These are phyloP conservation scores for Heracleum sosnowskyi DNA, from an alignment of 129 eudicot genomes.

Conservation along the genomic window DNA sequence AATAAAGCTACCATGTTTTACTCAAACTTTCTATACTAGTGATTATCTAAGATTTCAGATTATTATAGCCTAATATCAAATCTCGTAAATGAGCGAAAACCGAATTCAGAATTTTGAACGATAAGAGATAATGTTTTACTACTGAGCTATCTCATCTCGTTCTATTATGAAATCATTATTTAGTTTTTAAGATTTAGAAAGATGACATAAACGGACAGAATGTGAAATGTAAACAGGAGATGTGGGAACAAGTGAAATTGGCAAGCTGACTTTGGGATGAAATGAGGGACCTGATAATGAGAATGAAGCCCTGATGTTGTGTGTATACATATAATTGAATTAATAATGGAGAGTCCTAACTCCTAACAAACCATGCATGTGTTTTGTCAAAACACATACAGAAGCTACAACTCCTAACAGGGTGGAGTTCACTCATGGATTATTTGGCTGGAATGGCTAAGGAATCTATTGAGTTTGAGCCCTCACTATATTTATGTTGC, in stretches of 20 bases:
- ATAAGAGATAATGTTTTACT: too few species aligned
- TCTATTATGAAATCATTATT: too few species aligned
- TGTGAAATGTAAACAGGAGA: not conserved
- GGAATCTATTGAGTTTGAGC: not conserved
- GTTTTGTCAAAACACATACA: not conserved
- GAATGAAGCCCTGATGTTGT: too few species aligned
- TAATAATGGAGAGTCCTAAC: not conserved
- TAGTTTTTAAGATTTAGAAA: too few species aligned
- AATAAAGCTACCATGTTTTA: not conserved
- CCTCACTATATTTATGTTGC: not conserved
- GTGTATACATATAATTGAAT: not conserved
- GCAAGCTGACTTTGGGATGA: not conserved
- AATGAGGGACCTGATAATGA: not conserved
- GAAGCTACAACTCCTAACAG: conserved; percentile 9
- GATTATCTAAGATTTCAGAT: not conserved
- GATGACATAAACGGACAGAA: not conserved
- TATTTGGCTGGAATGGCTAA: not conserved
- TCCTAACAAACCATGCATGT: conserved; percentile 1
- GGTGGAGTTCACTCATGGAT: conserved; percentile 7
- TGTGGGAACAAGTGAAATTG: not conserved
- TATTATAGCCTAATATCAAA: too few species aligned
- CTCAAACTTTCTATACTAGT: not conserved
- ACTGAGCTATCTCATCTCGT: too few species aligned
- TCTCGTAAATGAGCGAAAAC: too few species aligned
- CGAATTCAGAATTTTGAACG: too few species aligned